Conservation (phyloP, 1,139 yeast species). For the Yamadazyma atlantica region DNA sequence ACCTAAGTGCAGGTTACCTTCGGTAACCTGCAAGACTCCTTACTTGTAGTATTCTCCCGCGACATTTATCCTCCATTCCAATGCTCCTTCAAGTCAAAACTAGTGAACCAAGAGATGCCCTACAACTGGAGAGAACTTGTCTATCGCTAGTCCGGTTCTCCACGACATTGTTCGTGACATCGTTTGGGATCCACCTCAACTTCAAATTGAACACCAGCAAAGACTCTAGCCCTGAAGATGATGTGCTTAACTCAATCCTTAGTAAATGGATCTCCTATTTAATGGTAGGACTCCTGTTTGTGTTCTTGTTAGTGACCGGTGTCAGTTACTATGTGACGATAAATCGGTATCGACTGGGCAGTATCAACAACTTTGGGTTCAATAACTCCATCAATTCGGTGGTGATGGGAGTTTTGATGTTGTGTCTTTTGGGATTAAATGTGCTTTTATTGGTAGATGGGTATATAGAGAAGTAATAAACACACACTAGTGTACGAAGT, state of each 20-base stretch:
- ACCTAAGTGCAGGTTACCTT: no score
- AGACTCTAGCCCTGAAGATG: constrained; percentile 6
- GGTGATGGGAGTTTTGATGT: constrained; percentile 40
- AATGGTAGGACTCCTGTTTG: constrained; percentile 39
- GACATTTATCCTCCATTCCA: no score
- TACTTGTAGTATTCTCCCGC: no score
- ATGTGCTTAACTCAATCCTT: constrained; percentile 18
- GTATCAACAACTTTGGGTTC: constrained; percentile 40
- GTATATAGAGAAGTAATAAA: constrained; percentile 12
- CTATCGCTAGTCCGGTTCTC: constrained; percentile 54
- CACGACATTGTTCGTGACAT: constrained; percentile 48
- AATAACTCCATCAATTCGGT: constrained; percentile 39
- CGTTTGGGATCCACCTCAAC: constrained; percentile 53
- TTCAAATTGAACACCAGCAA: constrained; percentile 43
- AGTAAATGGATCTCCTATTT: constrained; percentile 38
- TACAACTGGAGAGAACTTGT: constrained; percentile 61
- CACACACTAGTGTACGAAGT: neutral
- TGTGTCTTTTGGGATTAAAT: constrained; percentile 43
- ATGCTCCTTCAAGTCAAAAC: constrained; percentile 38
- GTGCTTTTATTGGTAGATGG: constrained; percentile 42
- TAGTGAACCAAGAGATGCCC: constrained; percentile 61
- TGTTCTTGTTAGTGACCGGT: constrained; percentile 40
- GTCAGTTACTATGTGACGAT: constrained; percentile 48
- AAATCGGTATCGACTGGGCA: constrained; percentile 42
- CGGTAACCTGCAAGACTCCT: neutral